Conservation (phyloP, 805 yeast species). For the Candida maris region DNA sequence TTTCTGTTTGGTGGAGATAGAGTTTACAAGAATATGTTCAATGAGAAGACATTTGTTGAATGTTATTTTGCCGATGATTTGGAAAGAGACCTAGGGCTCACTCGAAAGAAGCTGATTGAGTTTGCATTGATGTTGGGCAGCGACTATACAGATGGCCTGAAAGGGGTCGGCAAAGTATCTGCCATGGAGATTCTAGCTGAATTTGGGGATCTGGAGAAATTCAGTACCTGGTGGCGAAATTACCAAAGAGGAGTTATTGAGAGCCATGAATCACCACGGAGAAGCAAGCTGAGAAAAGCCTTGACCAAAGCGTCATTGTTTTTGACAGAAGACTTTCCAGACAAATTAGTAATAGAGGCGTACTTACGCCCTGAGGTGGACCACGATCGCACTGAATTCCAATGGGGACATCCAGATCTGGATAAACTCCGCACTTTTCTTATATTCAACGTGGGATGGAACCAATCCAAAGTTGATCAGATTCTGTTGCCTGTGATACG, state of each 20-base stretch:
- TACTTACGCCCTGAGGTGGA: constrained; percentile 83
- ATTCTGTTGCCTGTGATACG: constrained; percentile 80
- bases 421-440: constrained; percentile 73
- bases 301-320: constrained; percentile 50
- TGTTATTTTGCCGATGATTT: constrained; percentile 63
- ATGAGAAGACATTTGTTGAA: constrained; percentile 88
- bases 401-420: constrained; percentile 88
- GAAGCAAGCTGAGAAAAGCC: constrained; percentile 54
- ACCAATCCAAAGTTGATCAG: constrained; percentile 69
- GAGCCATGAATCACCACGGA: constrained; percentile 42
- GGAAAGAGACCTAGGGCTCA: constrained; percentile 60
- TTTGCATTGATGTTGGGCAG: constrained; percentile 86
- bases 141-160: constrained; percentile 90
- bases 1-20: constrained; percentile 85
- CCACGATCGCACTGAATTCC: constrained; percentile 67
- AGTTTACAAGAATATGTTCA: constrained; percentile 90
- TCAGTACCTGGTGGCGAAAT: constrained; percentile 55
- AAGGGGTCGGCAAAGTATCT: constrained; percentile 91
- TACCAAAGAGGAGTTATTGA: constrained; percentile 41
- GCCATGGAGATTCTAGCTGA: constrained; percentile 90
- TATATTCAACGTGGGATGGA: constrained; percentile 76
- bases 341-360: constrained; percentile 63
- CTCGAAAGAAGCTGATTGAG: constrained; percentile 62
- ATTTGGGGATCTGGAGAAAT: constrained; percentile 47
- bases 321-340: constrained; percentile 68